Evolutionary conservation across 345 rosid species (phyloP).

Genomic region (Rubroshorea leprosula): DNA sequence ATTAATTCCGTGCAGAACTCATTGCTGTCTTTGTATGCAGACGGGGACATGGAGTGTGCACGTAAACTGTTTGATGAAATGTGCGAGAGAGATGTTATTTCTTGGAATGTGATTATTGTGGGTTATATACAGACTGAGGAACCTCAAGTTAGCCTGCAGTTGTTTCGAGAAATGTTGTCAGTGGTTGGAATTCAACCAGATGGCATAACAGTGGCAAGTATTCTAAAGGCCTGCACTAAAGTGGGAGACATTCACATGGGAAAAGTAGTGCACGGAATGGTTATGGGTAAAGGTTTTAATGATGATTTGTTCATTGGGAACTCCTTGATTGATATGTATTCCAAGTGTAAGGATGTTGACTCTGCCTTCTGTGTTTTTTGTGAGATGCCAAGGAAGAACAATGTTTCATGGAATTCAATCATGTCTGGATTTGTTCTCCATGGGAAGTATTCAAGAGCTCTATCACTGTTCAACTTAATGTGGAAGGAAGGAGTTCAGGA

Average conservation of each 20-base stretch:
- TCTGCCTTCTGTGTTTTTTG: conserved; percentile 48
- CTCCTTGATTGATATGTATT: conserved; percentile 65
- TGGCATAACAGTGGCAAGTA: conserved; percentile 36
- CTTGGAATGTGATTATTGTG: conserved; percentile 58
- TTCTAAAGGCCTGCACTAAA: conserved; percentile 53
- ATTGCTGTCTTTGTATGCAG: conserved; percentile 32
- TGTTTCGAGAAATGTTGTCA: conserved; percentile 49
- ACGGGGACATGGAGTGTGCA: conserved; percentile 28
- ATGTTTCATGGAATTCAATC: conserved; percentile 63
- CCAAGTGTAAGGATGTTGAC: conserved; percentile 36
- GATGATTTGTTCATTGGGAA: conserved; percentile 48
- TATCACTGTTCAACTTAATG: conserved; percentile 39
- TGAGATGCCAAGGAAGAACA: conserved; percentile 35
- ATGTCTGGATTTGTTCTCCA: conserved; percentile 48
- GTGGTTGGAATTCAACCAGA: conserved; percentile 39
- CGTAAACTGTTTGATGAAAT: conserved; percentile 66
- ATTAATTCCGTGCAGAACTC: conserved; percentile 52
- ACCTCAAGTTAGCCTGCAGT: conserved; percentile 30
- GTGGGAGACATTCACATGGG: conserved; percentile 32
- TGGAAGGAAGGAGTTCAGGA: conserved; percentile 25
- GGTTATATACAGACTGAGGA: conserved; percentile 43
- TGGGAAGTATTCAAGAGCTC: conserved; percentile 41
- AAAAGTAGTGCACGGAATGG: conserved; percentile 45
- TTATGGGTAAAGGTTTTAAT: conserved; percentile 37
- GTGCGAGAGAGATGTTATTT: conserved; percentile 52